Conservation (phyloP, 2,329 filamentous ascomycete species). For the Exophiala oligosperma region DNA sequence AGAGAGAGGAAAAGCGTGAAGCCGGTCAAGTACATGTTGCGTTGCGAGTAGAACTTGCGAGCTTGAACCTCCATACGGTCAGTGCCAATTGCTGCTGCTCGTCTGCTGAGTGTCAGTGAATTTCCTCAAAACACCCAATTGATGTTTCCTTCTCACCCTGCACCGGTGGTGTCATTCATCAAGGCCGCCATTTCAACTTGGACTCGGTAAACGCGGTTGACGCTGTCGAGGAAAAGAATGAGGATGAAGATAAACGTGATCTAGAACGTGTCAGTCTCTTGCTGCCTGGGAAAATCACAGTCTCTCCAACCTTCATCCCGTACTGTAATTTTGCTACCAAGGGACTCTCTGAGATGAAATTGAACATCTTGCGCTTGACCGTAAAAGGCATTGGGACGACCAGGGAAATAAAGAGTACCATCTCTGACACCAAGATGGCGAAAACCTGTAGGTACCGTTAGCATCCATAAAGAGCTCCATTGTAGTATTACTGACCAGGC, state of each 20-base stretch:
- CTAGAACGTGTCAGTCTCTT: slow-evolving; percentile 39
- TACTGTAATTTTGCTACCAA: slow-evolving; percentile 91
- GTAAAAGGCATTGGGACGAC: slow-evolving; percentile 83
- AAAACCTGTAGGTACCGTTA: slow-evolving; percentile 42
- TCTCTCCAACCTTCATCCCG: slow-evolving; percentile 73
- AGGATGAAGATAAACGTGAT: slow-evolving; percentile 99
- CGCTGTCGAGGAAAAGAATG: slow-evolving; percentile 96
- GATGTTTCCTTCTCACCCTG: slow-evolving; percentile 47
- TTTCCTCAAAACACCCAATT: neutral
- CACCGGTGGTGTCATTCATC: slow-evolving; percentile 58
- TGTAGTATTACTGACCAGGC: slow-evolving; percentile 28
- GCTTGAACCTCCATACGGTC: slow-evolving; percentile 98
- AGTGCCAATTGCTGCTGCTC: slow-evolving; percentile 75
- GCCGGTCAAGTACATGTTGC: slow-evolving; percentile 99
- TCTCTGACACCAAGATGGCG: slow-evolving; percentile 50
- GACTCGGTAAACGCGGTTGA: slow-evolving; percentile 93
- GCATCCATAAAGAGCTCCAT: no score
- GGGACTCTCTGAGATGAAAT: slow-evolving; percentile 90
- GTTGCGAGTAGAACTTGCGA: slow-evolving; percentile 99
- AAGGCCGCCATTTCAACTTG: slow-evolving; percentile 81
- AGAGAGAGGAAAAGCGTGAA: slow-evolving; percentile 98
- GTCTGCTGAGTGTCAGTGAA: slow-evolving; percentile 31
- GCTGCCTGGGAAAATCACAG: neutral
- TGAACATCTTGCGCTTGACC: slow-evolving; percentile 82
- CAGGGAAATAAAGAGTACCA: slow-evolving; percentile 50